Base-by-base conservation (phyloP, 2,329 filamentous ascomycete genomes). In the Colletotrichum filicis region DNA sequence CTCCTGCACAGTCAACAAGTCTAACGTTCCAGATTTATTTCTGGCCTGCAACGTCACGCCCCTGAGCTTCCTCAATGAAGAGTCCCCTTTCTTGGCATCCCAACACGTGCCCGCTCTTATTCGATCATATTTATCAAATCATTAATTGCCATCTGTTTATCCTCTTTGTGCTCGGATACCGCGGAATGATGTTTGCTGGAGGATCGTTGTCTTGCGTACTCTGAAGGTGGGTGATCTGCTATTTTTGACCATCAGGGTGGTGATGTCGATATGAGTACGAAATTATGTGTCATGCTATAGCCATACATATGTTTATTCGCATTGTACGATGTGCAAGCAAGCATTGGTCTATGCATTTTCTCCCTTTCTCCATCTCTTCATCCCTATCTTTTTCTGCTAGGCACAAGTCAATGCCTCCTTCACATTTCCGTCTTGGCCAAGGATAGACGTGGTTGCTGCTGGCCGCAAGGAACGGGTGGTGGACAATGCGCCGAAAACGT, bases 21-120 rank as follows among this genome's bases (percentile, higher is more conserved):
- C 24, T 64, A 28, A 16, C 61, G 68, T 71, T 68, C 24, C 68
- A 68, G 57, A 32, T 71, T 58, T 37, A 71, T 32, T 68, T 64
- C 26, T 14, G 42, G 8, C 42, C 42, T 49, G 19, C 42, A 49
- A 49, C 8, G 42, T 49, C 42, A 49, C 8, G 19, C 42, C 42
- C 42, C 42, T 49, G 42, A 49, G 1, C 35, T 58, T 16, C 37
- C 37, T 56, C 12, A 56, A 28, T 24, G 42, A 49, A 22, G 42
- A n/a, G 32, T 19, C 8, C 32, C 35, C 26, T 14, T 26, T 1
- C 22, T 53, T 42, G 2, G 61, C 24, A 28, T 30, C 22, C 53
- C 49, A 32, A 63, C 52, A 53, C 16, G 58, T 46, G 24, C 12
- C 49, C 49, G 22, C 46, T 9, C 3, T 49, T 24, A 14, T 26